These are phyloP conservation scores for Ustilago shanxiensis DNA, from an alignment of 1,284 basidiomycete genomes.

Conservation along the genomic window DNA sequence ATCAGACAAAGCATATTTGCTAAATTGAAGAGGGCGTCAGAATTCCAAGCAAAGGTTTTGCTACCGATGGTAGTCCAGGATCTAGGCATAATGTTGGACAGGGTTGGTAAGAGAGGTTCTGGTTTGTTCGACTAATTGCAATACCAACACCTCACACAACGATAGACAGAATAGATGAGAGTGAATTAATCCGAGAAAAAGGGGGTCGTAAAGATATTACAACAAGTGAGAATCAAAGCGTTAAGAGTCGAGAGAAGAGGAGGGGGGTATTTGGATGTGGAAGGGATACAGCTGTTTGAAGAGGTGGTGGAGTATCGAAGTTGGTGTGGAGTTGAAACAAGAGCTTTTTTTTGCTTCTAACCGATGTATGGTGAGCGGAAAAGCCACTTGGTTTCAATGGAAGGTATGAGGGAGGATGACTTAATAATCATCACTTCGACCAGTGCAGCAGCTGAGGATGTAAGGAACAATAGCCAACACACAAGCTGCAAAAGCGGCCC, in stretches of 20 bases:
- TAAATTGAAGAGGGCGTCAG: slow-evolving; percentile 82
- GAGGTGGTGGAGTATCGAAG: too few relatives aligned
- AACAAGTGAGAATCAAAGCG: too few relatives aligned
- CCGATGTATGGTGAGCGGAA: slow-evolving; percentile 4
- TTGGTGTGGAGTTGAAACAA: too few relatives aligned
- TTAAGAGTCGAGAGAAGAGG: too few relatives aligned
- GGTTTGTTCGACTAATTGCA: background rate
- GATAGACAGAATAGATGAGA: too few relatives aligned
- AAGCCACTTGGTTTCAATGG: too few relatives aligned
- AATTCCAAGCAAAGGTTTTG: slow-evolving; percentile 91
- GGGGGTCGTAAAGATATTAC: too few relatives aligned
- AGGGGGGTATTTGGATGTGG: too few relatives aligned
- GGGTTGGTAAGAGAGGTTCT: slow-evolving; percentile 74
- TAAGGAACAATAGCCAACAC: slow-evolving; percentile 58
- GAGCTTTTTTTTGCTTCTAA: too few relatives aligned
- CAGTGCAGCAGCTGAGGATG: slow-evolving; percentile 55
- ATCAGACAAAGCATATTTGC: slow-evolving; percentile 78
- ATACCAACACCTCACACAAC: too few relatives aligned
- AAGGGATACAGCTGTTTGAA: too few relatives aligned
- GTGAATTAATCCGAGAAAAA: too few relatives aligned
- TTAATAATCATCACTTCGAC: slow-evolving; percentile 46
- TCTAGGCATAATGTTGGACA: slow-evolving; percentile 78
- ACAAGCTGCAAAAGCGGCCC: slow-evolving; percentile 60
- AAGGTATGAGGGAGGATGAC: background rate
- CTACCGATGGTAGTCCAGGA: slow-evolving; percentile 89